Base-by-base conservation (phyloP, 495 filamentous ascomycete genomes). In the Xylaria scruposa region DNA sequence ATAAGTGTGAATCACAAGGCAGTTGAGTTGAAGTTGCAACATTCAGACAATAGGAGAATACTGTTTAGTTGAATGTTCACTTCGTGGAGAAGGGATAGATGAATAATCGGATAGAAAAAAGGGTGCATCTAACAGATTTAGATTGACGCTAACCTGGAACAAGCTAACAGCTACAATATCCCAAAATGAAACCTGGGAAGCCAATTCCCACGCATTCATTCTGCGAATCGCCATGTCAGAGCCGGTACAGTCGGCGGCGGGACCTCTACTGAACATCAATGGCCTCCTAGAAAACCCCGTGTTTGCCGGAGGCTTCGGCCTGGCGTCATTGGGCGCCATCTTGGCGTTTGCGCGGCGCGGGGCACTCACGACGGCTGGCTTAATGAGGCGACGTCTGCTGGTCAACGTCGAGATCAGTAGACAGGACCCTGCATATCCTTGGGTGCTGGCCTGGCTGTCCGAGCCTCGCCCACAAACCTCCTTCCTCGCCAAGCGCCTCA, bases 371-470 rank as follows among this genome's bases (percentile, higher is more conserved):
- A 90, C 90, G 62, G 90, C 90, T 31, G 84, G 84, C 49, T 87
- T 97, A 67, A 81, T 97, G 66, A 92, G 92, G 51, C 89, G 92
- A 58, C 92, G 95, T 63, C 90, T 99, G 84, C 91, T 99, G 10
- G 93, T 98, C 66, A 93, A 98, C 76, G 88, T 98, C 74, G 97
- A 98, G 80, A 97, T 99, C 79, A 94, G 90, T 76, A 92, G 92
- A 77, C 92, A 93, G 76, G 96, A 98, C 79, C 91, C 94, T 62
- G 93, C 95, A 15, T 99, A 98, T 80, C 90, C 88, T 67, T 98
- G 96, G 95, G 90, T 98, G 46, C 87, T 99, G 4, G 88, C 93
- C 51, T 99, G 97, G 95, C 93, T 99, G 83, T 93, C 94, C 19
- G 84, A 91, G 38, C 95, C 94, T 69, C 93, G 95, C 70, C 85